Base-by-base conservation (phyloP, 2,329 filamentous ascomycete species). In the Diaporthe aspalathi region DNA sequence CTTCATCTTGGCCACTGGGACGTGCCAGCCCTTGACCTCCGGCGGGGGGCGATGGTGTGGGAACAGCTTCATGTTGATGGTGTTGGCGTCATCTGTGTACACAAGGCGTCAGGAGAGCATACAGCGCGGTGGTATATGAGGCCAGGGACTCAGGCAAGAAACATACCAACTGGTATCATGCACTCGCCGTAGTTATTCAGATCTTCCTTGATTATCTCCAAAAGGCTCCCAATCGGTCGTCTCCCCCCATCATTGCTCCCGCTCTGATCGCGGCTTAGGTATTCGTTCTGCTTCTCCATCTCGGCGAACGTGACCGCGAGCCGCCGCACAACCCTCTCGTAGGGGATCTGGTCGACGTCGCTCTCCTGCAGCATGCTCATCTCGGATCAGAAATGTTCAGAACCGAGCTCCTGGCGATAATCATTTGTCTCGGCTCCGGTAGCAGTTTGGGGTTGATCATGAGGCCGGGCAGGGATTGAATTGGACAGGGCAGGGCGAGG, bases 121-220 rank as follows among this genome's bases (percentile, higher is more conserved):
- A 57, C 14, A 5, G 20, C 5, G 17, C 9, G 57, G 40, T 32
- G 27, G 7, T 12, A 35, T 7, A 14, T 27, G 27, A 62, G 2
- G 14, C 27, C 57, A 47, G 40, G 40, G 4, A 5, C 40, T 22
- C 32, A 57, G 43, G 52, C 73, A 47, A 40, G 22, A 50, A 20
- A 84, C 89, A 74, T 83, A 95, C 93, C 93, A 74, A 98, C 95
- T 0, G 95, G 95, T 77, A 98, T 97, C 95, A 97, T 97, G 86
- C 95, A 97, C 84, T 99, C 96, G 78, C 94, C 95, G 78, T 98
- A 99, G 77, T 97, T 97, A 79, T 98, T 98, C 76, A 99, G 80
- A 79, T 99, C 95, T 82, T 98, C 90, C 78, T 91, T 91, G 71
- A 93, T 87, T 73, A 92, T 92, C 81, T 92, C 94, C 76, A 98